Evolutionary conservation across 83 land plant species (phyloP).

Genomic region (Picea mariana): DNA sequence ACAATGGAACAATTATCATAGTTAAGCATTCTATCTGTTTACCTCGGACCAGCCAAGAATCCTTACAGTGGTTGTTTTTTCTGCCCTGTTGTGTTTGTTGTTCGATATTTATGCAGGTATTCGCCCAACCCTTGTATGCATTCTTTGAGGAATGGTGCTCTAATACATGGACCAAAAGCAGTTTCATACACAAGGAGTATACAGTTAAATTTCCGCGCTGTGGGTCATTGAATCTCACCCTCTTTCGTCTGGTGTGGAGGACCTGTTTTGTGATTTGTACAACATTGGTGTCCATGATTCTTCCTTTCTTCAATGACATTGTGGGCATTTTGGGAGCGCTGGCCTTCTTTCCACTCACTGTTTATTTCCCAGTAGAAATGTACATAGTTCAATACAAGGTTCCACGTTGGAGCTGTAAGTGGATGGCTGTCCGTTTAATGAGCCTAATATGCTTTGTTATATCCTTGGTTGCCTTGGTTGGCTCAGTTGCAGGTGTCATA

Average conservation of each 20-base stretch:
- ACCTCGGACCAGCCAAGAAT: neutral
- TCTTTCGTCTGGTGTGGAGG: conserved; percentile 70
- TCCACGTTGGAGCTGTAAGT: conserved; percentile 50
- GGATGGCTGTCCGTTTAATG: conserved; percentile 52
- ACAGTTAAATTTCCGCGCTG: conserved; percentile 1
- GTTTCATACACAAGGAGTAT: conserved; percentile 28
- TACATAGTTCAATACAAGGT: conserved; percentile 59
- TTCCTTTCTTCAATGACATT: conserved; percentile 76
- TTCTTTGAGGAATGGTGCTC: conserved; percentile 52
- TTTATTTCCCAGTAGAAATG: conserved; percentile 69
- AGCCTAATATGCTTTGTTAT: conserved; percentile 54
- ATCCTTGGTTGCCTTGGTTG: conserved; percentile 61
- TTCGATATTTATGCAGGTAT: conserved; percentile 36
- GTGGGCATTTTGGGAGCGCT: conserved; percentile 70
- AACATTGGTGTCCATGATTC: conserved; percentile 67
- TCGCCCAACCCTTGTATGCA: conserved; percentile 71
- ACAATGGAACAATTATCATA: neutral
- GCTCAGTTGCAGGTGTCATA: conserved; percentile 66
- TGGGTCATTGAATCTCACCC: conserved; percentile 35
- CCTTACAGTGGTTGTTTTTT: neutral
- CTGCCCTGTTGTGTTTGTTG: neutral
- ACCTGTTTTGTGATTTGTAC: conserved; percentile 60
- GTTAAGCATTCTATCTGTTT: neutral
- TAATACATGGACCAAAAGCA: conserved; percentile 34
- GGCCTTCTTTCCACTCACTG: conserved; percentile 74